Conservation (phyloP, 1,284 basidiomycete species). For the Moniliophthora roreri region DNA sequence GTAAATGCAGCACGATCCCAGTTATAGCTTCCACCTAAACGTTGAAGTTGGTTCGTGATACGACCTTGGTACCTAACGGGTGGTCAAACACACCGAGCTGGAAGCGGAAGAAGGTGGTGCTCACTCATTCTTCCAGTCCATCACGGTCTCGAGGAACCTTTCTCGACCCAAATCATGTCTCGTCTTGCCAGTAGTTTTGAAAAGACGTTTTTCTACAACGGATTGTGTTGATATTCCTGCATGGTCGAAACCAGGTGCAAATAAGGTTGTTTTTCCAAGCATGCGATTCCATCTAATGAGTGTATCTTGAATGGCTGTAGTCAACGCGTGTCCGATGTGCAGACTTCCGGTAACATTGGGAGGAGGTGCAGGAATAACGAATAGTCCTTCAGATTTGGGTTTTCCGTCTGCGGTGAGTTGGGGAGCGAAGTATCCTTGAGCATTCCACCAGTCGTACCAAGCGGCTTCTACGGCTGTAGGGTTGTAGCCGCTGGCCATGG, state of each 20-base stretch:
- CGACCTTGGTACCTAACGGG: constrained; percentile 88
- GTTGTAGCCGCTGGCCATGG: constrained; percentile 92
- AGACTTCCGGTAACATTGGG: constrained; percentile 98
- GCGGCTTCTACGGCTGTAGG: constrained; percentile 93
- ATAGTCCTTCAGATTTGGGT: constrained; percentile 63
- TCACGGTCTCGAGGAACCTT: constrained; percentile 89
- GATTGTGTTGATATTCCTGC: constrained; percentile 99
- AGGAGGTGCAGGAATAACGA: constrained; percentile 91
- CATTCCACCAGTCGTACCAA: constrained; percentile 99
- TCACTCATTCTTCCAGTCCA: constrained; percentile 97
- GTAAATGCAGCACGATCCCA: constrained; percentile 96
- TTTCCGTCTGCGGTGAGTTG: constrained; percentile 60
- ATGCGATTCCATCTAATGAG: constrained; percentile 95
- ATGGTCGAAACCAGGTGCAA: constrained; percentile 96
- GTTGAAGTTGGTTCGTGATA: constrained; percentile 88
- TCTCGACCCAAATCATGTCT: constrained; percentile 95
- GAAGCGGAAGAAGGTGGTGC: constrained; percentile 25
- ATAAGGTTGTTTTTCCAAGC: constrained; percentile 91
- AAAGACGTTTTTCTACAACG: constrained; percentile 93
- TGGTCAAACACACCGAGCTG: constrained; percentile 5
- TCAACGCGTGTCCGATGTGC: constrained; percentile 96
- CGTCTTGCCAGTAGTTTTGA: constrained; percentile 82
- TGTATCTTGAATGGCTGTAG: constrained; percentile 90
- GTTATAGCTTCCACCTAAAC: constrained; percentile 93
- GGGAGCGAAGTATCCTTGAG: constrained; percentile 89